These are phyloP conservation scores for Pyricularia sp. DNA, from an alignment of 2,329 filamentous ascomycete species.

Conservation along the genomic window DNA sequence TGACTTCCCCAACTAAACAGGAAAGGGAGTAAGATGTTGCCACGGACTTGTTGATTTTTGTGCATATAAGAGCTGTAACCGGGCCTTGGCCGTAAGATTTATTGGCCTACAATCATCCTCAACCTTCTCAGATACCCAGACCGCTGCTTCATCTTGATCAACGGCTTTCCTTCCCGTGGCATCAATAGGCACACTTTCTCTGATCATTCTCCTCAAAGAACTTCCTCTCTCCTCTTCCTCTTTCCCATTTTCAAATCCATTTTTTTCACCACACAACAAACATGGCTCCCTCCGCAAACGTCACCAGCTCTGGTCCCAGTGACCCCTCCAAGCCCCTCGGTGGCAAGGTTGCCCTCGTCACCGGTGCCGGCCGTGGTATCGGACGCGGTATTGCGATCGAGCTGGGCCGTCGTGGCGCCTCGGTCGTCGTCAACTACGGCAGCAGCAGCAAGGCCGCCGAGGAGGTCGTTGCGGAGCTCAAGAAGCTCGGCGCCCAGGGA, in stretches of 20 bases:
- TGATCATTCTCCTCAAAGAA: background rate
- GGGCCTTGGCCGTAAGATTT: background rate
- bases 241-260: background rate
- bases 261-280: background rate
- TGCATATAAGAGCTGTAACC: background rate
- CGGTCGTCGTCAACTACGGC: constrained; percentile 59
- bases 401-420: constrained; percentile 55
- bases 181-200: background rate
- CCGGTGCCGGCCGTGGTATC: constrained; percentile 57
- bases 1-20: background rate
- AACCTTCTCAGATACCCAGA: background rate
- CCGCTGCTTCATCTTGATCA: background rate
- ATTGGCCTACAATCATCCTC: background rate
- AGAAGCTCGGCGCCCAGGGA: constrained; percentile 45
- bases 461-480: constrained; percentile 43
- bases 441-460: constrained; percentile 46
- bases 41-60: background rate
- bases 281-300: constrained; percentile 8
- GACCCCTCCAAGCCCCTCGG: constrained; percentile 20
- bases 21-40: background rate
- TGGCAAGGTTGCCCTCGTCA: constrained; percentile 51
- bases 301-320: background rate
- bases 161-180: background rate
- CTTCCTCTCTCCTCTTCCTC: background rate
- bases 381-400: constrained; percentile 58